Base-by-base conservation (phyloP, 305 asterid genomes). In the Solanum aculeatissimum region DNA sequence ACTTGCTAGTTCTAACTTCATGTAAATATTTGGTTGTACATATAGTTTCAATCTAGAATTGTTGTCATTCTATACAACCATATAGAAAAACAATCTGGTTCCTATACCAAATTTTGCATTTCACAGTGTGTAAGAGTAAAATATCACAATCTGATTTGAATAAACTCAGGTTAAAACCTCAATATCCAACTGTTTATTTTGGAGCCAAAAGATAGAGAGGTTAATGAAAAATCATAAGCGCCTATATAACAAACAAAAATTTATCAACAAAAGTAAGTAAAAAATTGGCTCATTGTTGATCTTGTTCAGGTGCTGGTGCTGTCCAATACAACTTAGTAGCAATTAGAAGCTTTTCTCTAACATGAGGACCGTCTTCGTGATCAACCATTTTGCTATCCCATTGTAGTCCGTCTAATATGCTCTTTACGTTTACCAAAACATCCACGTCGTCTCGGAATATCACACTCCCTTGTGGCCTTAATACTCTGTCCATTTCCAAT, bases 281-380 rank as follows among this genome's bases (percentile, higher is more conserved):
- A 81, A 43, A 83, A 83, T 83, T 27, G 6, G 18, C 60, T 78
- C 19, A 78, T 53, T 85, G 62, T 78, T 87, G 86, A 58, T 91
- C 88, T 87, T 90, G 88, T 66, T 47, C 84, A 47, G 90, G 66
- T 16, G 91, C 89, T 21, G 99, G 95, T 38, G 97, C 86, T 7
- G 99, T 95, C 99, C 99, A 95, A 71, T 96, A 96, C 87, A 88
- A 91, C 89, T 96, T 96, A 14, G 92, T 90, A 4, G 99, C 97
- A 87, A 95, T 87, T 29, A 95, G 89, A 62, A 96, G 89, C 93
- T 96, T 96, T 84, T 96, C 93, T 83, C 98, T 92, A 49, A 91
- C 96, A 87, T 88, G 97, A 87, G 99, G 98, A 13, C 98, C 95
- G 0, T 88, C 95, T 93, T 96, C 99, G 84, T 96, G 98, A 63